Evolutionary conservation across 352 stramenopile genomes (phyloP).

Genomic region (Phytophthora kernoviae): DNA sequence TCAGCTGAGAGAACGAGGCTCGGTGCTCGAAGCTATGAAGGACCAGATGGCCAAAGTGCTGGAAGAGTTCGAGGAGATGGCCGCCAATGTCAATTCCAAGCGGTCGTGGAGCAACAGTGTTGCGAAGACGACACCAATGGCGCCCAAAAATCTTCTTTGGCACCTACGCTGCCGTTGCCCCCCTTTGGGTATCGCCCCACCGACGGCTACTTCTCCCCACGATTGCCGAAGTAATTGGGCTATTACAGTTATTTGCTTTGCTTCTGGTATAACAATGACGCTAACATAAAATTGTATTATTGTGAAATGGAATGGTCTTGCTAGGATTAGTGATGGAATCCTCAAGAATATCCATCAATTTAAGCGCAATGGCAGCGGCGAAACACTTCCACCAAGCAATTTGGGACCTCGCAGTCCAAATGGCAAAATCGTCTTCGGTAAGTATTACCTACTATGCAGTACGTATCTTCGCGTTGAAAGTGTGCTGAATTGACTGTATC

Average conservation of each 20-base stretch:
- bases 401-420: slow-evolving; percentile 46
- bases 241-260: no score
- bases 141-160: slow-evolving; percentile 17
- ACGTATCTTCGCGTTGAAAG: no score
- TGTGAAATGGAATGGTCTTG: no score
- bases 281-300: no score
- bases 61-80: slow-evolving; percentile 72
- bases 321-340: slow-evolving; percentile 21
- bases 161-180: slow-evolving; percentile 40
- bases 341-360: slow-evolving; percentile 56
- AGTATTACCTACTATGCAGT: slow-evolving; percentile 3
- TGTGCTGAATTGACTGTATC: neutral
- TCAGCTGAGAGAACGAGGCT: slow-evolving; percentile 56
- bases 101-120: slow-evolving; percentile 76
- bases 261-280: no score
- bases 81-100: slow-evolving; percentile 55
- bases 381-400: slow-evolving; percentile 23
- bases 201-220: slow-evolving; percentile 29
- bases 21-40: slow-evolving; percentile 63
- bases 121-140: slow-evolving; percentile 35
- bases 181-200: slow-evolving; percentile 30
- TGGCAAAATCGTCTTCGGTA: slow-evolving; percentile 73
- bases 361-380: slow-evolving; percentile 32
- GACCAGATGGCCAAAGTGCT: slow-evolving; percentile 72
- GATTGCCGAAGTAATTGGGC: slow-evolving; percentile 52